Evolutionary conservation across 192 early-diverging fungal genomes (phyloP).

Genomic region (Umbelopsis vinacea): DNA sequence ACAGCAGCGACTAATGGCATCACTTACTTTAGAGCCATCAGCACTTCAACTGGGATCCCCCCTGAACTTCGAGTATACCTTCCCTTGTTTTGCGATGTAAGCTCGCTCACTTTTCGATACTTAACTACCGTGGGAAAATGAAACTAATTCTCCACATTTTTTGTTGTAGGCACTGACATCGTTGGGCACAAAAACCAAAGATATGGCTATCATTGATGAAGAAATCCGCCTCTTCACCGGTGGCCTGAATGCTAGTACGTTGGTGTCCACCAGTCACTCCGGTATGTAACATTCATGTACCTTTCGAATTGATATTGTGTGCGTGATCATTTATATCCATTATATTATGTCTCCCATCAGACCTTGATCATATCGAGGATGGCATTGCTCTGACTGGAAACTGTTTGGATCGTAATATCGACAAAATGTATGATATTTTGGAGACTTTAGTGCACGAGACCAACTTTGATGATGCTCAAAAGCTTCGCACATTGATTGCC

Average conservation of each 20-base stretch:
- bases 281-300: conserved; percentile 29
- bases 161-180: conserved; percentile 54
- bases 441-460: conserved; percentile 72
- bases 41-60: conserved; percentile 64
- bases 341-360: conserved; percentile 18
- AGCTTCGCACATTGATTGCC: conserved; percentile 77
- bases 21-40: conserved; percentile 83
- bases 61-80: conserved; percentile 72
- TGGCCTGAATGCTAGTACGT: conserved; percentile 75
- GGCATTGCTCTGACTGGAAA: conserved; percentile 67
- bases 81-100: conserved; percentile 78
- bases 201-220: conserved; percentile 86
- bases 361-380: conserved; percentile 66
- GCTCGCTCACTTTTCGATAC: background rate
- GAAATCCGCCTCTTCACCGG: conserved; percentile 85
- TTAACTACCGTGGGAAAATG: background rate
- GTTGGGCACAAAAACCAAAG: conserved; percentile 63
- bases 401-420: conserved; percentile 76
- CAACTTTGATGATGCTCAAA: conserved; percentile 70
- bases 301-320: background rate
- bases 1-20: conserved; percentile 88
- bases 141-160: background rate
- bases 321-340: background rate
- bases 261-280: conserved; percentile 67
- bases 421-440: conserved; percentile 74